A percentile compares a stretch with the other conserved stretches of the same genome.
Evolutionary conservation across 495 filamentous ascomycete genomes (phyloP).

Genomic region (Daldinia decipiens): DNA sequence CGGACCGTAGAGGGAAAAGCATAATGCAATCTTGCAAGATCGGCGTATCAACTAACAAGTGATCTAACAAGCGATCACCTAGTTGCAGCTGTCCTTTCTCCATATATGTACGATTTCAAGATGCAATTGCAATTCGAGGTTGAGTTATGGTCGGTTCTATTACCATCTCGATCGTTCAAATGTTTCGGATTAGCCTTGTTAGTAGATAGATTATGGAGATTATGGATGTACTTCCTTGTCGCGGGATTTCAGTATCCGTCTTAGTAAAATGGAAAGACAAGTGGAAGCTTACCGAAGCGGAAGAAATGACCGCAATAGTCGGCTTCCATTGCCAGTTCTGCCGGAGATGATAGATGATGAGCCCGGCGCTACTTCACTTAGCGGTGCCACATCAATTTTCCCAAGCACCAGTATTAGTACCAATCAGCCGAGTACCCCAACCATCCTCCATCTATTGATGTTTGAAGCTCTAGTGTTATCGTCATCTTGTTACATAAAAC

Average conservation of each 20-base stretch:
- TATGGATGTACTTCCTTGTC: constrained; percentile 19
- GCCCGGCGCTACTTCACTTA: background rate
- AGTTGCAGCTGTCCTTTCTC: constrained; percentile 2
- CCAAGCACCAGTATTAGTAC: background rate
- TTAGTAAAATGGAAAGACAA: constrained; percentile 18
- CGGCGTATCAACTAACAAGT: constrained; percentile 30
- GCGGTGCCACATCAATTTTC: background rate
- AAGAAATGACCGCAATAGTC: constrained; percentile 2
- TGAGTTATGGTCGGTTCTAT: constrained; percentile 1
- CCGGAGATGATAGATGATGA: constrained; percentile 1
- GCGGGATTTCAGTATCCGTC: constrained; percentile 35
- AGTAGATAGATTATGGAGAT: too few relatives aligned
- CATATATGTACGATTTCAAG: constrained; percentile 3
- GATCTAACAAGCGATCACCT: background rate
- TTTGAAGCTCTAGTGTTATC: constrained; percentile 4
- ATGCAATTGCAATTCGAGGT: constrained; percentile 21
- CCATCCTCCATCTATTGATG: background rate
- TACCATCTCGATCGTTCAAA: background rate
- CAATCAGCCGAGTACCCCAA: constrained; percentile 7
- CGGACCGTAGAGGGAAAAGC: constrained; percentile 10
- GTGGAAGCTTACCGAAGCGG: constrained; percentile 15
- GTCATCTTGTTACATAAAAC: background rate
- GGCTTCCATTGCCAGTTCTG: constrained; percentile 12
- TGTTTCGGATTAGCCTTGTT: constrained; percentile 5
- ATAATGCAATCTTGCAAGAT: constrained; percentile 37